Evolutionary conservation across 2,329 filamentous ascomycete genomes (phyloP).

Genomic region (Aspergillus quadrilineatus): DNA sequence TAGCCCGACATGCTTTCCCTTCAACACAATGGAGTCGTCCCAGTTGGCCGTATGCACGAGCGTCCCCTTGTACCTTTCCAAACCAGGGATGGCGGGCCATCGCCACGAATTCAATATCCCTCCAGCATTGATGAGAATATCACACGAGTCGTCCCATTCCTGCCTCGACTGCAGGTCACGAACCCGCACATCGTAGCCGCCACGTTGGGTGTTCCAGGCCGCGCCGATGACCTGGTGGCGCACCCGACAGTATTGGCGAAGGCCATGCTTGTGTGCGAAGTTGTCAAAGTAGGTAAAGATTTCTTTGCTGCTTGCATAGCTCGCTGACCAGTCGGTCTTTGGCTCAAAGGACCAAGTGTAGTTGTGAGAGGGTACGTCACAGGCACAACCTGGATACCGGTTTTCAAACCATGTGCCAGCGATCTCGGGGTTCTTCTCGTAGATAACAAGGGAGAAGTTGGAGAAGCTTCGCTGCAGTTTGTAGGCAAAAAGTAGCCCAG

Average conservation of each 20-base stretch:
- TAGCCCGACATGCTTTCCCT: constrained; percentile 28
- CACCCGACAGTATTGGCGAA: constrained; percentile 3
- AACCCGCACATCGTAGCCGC: constrained; percentile 3
- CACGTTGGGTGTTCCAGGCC: background rate
- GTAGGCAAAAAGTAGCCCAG: constrained; percentile 7
- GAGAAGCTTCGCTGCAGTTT: constrained; percentile 6
- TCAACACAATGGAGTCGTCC: constrained; percentile 24
- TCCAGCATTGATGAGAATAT: constrained; percentile 9
- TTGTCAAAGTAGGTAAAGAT: constrained; percentile 8
- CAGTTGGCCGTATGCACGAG: constrained; percentile 29
- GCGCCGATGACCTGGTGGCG: constrained; percentile 5
- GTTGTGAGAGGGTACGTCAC: constrained; percentile 12
- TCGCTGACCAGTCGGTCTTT: constrained; percentile 8
- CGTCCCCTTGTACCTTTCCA: constrained; percentile 26
- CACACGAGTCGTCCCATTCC: background rate
- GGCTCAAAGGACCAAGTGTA: constrained; percentile 12
- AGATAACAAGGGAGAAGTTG: constrained; percentile 1
- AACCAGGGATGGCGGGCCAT: constrained; percentile 32
- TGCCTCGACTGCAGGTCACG: background rate
- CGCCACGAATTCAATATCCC: constrained; percentile 17
- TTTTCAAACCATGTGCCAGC: constrained; percentile 16
- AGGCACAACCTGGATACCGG: constrained; percentile 13
- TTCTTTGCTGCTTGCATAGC: constrained; percentile 3
- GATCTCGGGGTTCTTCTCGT: constrained; percentile 13
- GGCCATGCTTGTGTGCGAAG: constrained; percentile 1